phyloP scores from a whole-genome alignment of 1,284 basidiomycete species.

The Ceratorhiza oryzae-sativae region DNA sequence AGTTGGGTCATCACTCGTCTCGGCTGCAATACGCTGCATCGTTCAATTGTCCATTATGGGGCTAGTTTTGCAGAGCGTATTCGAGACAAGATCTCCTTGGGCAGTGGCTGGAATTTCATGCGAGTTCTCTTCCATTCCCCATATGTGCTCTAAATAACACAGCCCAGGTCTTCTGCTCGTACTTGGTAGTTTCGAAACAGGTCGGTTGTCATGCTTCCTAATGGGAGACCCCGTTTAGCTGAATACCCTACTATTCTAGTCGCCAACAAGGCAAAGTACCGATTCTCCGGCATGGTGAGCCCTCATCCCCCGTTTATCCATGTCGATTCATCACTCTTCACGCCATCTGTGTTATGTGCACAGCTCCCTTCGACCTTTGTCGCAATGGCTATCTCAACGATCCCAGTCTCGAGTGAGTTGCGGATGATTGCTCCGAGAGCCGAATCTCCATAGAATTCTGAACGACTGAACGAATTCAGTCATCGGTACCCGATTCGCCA shows the following conservation, averaged over 20 bases:
- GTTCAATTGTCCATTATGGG: constrained; percentile 78
- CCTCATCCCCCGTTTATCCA: neutral
- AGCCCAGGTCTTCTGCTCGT: constrained; percentile 68
- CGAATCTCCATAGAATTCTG: neutral
- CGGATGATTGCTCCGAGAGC: neutral
- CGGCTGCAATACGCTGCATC: constrained; percentile 75
- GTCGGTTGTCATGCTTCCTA: constrained; percentile 51
- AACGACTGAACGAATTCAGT: constrained; percentile 48
- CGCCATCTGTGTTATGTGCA: neutral
- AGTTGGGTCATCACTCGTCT: constrained; percentile 70
- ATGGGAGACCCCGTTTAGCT: neutral
- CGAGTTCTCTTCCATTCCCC: constrained; percentile 52
- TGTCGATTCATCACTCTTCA: neutral
- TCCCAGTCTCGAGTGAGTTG: constrained; percentile 67
- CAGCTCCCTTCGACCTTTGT: constrained; percentile 75
- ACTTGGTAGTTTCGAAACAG: constrained; percentile 64
- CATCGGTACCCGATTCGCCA: constrained; percentile 77
- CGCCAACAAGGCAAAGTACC: constrained; percentile 75
- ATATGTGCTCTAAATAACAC: neutral
- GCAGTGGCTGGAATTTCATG: constrained; percentile 75
- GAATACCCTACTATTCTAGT: constrained; percentile 48
- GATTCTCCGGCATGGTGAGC: constrained; percentile 76
- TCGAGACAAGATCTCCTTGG: constrained; percentile 75
- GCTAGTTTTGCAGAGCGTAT: constrained; percentile 72
- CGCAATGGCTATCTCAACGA: constrained; percentile 75